Evolutionary conservation across 805 yeast genomes (phyloP).

Genomic region (Wickerhamomyces ciferrii): DNA sequence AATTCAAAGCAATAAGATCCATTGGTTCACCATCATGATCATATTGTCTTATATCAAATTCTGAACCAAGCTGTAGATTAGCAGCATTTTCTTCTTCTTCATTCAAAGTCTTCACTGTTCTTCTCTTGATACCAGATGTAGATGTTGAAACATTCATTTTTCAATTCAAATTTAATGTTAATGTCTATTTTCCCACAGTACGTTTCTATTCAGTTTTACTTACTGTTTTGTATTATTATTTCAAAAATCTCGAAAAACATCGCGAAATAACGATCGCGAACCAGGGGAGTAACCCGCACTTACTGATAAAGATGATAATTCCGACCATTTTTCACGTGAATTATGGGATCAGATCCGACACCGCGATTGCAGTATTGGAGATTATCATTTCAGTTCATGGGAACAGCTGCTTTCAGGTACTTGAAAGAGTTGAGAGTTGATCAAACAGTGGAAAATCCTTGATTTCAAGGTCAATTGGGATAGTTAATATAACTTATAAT

Average conservation of each 20-base stretch:
- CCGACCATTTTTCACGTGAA: background rate
- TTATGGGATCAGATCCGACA: background rate
- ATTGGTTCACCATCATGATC: conserved; percentile 77
- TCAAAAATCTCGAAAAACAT: background rate
- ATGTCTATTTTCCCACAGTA: no score
- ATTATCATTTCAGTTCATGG: background rate
- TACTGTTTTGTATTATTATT: no score
- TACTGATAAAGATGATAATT: no score
- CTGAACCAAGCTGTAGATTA: conserved; percentile 83
- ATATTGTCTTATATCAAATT: conserved; percentile 75
- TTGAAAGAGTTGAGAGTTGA: no score
- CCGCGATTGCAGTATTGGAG: background rate
- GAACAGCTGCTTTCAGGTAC: no score
- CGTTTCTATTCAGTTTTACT: no score
- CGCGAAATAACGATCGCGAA: no score
- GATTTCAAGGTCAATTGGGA: no score
- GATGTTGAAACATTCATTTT: conserved; percentile 85
- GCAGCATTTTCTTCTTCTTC: conserved; percentile 94
- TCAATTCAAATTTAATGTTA: no score
- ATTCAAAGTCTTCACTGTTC: conserved; percentile 52
- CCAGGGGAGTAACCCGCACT: no score
- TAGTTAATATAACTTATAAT: no score
- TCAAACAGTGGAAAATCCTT: no score
- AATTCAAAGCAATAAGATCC: conserved; percentile 76
- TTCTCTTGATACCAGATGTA: conserved; percentile 78